Percentiles rank a stretch among this genome's conserved stretches.
These are phyloP conservation scores for Cystofilobasidium macerans DNA, from an alignment of 768 basidiomycete genomes.

Conservation along the genomic window DNA sequence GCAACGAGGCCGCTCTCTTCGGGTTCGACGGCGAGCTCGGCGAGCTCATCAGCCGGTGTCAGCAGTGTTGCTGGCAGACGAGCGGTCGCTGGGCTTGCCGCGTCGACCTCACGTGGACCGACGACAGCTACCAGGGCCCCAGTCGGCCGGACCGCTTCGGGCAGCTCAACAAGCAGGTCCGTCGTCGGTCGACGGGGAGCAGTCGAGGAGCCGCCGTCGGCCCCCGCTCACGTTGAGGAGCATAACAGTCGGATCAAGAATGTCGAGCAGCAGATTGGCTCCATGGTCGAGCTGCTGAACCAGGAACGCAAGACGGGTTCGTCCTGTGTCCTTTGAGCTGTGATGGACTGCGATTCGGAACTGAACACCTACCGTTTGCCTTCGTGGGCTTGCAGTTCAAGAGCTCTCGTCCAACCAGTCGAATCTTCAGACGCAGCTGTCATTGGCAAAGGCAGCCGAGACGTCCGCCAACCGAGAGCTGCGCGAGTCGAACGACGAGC, in stretches of 20 bases:
- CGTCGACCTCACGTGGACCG: neutral
- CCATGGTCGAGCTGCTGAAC: constrained; percentile 15
- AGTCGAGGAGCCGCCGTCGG: neutral
- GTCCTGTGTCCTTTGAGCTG: neutral
- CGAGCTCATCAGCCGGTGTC: neutral
- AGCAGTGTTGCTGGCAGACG: constrained; percentile 1
- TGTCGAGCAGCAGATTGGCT: constrained; percentile 18
- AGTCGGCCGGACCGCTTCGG: neutral
- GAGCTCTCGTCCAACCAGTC: constrained; percentile 20
- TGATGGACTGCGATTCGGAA: neutral
- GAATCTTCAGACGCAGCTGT: constrained; percentile 18
- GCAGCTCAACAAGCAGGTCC: neutral
- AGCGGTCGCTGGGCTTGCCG: neutral
- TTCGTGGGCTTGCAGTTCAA: constrained; percentile 3
- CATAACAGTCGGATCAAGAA: neutral
- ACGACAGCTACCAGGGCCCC: neutral
- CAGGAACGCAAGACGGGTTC: constrained; percentile 13
- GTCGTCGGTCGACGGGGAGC: neutral
- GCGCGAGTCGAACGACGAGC: constrained; percentile 13
- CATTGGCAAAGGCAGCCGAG: constrained; percentile 18
- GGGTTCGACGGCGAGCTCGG: neutral
- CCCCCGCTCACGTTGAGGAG: neutral
- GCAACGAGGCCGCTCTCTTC: neutral
- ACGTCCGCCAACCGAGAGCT: constrained; percentile 6
- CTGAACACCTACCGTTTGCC: neutral